Base-by-base conservation (phyloP, 169 alveolate species). In the Eimeria zaria region DNA sequence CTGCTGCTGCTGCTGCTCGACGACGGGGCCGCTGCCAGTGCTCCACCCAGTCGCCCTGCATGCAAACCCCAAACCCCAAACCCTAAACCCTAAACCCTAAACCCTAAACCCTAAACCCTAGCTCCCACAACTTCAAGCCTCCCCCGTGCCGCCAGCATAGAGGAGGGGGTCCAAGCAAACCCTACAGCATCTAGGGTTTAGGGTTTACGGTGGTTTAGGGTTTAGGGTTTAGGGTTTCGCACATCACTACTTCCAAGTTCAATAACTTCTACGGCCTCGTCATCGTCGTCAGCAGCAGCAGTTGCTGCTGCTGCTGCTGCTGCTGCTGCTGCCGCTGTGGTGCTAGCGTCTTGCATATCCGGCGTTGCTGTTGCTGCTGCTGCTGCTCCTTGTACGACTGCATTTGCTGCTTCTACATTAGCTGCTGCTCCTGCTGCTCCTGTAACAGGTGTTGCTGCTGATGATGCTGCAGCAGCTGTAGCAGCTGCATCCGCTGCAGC, bases 11-110 rank as follows among this genome's bases (percentile, higher is more conserved):
- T n/a, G n/a, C n/a, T n/a, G n/a, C n/a, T n/a, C n/a, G n/a, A n/a
- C n/a, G n/a, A n/a, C n/a, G n/a, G n/a, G n/a, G n/a, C n/a, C n/a
- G n/a, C n/a, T n/a, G n/a, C n/a, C n/a, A n/a, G n/a, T n/a, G n/a
- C n/a, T n/a, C n/a, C n/a, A n/a, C n/a, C n/a, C n/a, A n/a, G n/a
- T n/a, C n/a, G n/a, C n/a, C n/a, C n/a, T n/a, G n/a, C n/a, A n/a
- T n/a, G n/a, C n/a, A 69, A 69, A 69, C 80, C 80, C 80, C n/a
- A 69, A 69, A 69, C 80, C 80, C 80, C 20, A 69, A 69, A 69
- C 80, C 80, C 80, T 69, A 69, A 69, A 69, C 80, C 80, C 80
- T 69, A 69, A 69, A 69, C 80, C 80, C 80, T 69, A 69, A 30
- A 69, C 46, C 80, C 80, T 36, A 69, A 69, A 69, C 39, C 51